Conservation (phyloP, 1,284 basidiomycete genomes). For the Marasmius oreades region DNA sequence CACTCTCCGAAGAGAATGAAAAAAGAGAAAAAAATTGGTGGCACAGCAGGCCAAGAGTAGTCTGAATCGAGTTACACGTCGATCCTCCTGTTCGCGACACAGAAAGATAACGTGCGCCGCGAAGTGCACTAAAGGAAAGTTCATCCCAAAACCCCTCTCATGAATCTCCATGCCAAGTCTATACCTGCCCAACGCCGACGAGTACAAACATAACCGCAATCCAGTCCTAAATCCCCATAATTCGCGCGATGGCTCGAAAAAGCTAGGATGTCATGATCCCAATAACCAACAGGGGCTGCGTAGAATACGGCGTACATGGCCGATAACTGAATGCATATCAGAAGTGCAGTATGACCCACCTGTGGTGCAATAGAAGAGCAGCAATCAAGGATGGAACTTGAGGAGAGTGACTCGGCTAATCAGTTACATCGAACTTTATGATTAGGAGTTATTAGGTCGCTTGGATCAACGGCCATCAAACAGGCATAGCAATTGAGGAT, state of each 20-base stretch:
- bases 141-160: constrained; percentile 2
- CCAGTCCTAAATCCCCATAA: neutral
- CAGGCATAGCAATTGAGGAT: neutral
- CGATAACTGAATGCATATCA: neutral
- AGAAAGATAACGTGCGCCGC: constrained; percentile 34
- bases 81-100: constrained; percentile 17
- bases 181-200: constrained; percentile 2
- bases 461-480: neutral
- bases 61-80: constrained; percentile 54
- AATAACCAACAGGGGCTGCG: neutral
- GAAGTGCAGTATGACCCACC: neutral
- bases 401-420: no score
- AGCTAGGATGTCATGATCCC: neutral
- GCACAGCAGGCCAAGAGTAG: constrained; percentile 50
- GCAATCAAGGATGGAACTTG: neutral
- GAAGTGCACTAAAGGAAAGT: constrained; percentile 48
- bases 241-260: neutral
- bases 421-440: no score
- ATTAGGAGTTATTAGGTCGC: no score
- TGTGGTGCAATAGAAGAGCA: neutral
- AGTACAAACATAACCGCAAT: neutral
- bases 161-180: constrained; percentile 12
- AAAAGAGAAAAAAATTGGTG: constrained; percentile 22
- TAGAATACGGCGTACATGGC: neutral
- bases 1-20: constrained; percentile 17